Conservation (phyloP, 2,329 filamentous ascomycete species). For the Emmonsiellopsis sp. region DNA sequence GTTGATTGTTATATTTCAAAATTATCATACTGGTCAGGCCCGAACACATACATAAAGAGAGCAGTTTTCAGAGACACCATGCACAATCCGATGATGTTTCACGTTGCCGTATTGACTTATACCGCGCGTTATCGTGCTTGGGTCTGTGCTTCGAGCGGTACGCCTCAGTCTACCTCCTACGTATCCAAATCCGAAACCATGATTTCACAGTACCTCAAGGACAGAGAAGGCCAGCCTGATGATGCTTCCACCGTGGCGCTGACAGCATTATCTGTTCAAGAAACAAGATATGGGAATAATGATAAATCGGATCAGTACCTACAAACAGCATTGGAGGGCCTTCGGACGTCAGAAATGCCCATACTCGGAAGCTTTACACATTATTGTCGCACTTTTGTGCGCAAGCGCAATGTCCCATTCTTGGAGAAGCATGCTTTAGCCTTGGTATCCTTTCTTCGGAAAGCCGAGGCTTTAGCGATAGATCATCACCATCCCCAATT, state of each 20-base stretch:
- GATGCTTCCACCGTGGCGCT: conserved; percentile 26
- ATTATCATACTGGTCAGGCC: conserved; percentile 34
- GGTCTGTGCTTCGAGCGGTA: conserved; percentile 17
- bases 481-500: conserved; percentile 21
- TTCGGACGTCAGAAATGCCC: conserved; percentile 19
- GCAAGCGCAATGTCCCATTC: conserved; percentile 12
- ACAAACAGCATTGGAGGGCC: conserved; percentile 23
- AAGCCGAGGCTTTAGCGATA: conserved; percentile 26
- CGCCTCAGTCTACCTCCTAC: conserved; percentile 21
- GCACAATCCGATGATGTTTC: conserved; percentile 27
- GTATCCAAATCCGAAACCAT: conserved; percentile 18
- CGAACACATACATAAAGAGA: conserved; percentile 29
- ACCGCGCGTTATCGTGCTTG: conserved; percentile 29
- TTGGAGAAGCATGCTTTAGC: conserved; percentile 17
- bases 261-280: conserved; percentile 28
- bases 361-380: conserved; percentile 24
- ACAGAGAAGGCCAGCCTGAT: conserved; percentile 15
- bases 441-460: conserved; percentile 28
- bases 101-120: conserved; percentile 28
- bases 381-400: conserved; percentile 25
- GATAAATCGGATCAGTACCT: conserved; percentile 19
- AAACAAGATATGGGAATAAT: conserved; percentile 30
- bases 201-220: conserved; percentile 20
- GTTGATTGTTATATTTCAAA: conserved; percentile 28
- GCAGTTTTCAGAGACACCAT: conserved; percentile 27